These are phyloP conservation scores for Selaginella tamariscina DNA, from an alignment of 75 land plant species.

Conservation along the genomic window DNA sequence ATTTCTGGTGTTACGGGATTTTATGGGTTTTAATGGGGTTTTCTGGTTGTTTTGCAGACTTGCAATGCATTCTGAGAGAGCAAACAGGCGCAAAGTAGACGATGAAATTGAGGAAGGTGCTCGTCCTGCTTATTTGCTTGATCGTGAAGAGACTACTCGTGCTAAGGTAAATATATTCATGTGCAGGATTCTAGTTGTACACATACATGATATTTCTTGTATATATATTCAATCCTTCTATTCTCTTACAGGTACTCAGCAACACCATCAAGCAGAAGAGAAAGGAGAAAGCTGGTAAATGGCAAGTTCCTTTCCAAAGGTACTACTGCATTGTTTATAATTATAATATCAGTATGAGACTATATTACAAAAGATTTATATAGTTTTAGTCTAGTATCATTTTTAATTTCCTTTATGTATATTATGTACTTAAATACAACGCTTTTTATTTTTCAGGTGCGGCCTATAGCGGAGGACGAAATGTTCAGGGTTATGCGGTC, in stretches of 20 bases:
- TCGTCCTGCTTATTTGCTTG: constrained; percentile 81
- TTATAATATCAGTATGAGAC: no score
- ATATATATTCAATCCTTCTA: neutral
- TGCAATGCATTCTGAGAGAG: constrained; percentile 86
- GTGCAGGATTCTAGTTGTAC: neutral
- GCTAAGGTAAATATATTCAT: constrained; percentile 46
- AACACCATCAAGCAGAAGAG: constrained; percentile 96
- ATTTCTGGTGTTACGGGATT: neutral
- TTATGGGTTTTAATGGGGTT: neutral
- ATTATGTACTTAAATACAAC: neutral
- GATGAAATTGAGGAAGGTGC: constrained; percentile 92
- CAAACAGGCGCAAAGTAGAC: constrained; percentile 77
- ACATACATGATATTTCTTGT: neutral
- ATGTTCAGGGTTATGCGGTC: constrained; percentile 83
- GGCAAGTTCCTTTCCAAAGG: constrained; percentile 99
- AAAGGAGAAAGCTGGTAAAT: constrained; percentile 97
- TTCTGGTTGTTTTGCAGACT: constrained; percentile 33
- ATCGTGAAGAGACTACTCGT: constrained; percentile 90
- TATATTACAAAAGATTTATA: no score
- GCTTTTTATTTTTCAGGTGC: constrained; percentile 43
- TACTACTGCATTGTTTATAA: no score
- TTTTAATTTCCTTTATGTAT: neutral
- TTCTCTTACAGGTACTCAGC: constrained; percentile 55
- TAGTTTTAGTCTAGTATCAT: neutral
- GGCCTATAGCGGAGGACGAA: constrained; percentile 97